These are phyloP conservation scores for Mycocentrospora acerina DNA, from an alignment of 2,329 filamentous ascomycete species.

Conservation along the genomic window DNA sequence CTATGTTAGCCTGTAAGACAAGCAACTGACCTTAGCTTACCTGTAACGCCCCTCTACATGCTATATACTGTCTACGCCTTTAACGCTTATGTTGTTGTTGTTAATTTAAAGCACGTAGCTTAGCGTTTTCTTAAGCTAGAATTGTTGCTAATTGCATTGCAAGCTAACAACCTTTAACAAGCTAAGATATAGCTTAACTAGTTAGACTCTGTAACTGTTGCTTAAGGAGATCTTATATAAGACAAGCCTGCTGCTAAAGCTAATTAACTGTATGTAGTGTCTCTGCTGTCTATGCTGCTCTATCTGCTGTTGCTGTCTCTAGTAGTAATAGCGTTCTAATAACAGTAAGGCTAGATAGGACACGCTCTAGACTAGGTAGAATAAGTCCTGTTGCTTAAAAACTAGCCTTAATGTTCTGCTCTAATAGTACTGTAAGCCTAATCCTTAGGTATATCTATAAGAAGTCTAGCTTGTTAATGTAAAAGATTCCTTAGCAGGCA, in stretches of 20 bases:
- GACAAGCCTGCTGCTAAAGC: constrained; percentile 21
- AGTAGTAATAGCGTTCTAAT: constrained; percentile 16
- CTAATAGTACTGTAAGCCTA: too few species aligned
- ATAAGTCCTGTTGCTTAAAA: constrained; percentile 12
- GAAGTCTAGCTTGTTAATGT: too few species aligned
- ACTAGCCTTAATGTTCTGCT: too few species aligned
- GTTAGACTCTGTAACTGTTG: constrained; percentile 18
- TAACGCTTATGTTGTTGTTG: constrained; percentile 3
- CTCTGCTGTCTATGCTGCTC: constrained; percentile 15
- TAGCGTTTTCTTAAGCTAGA: constrained; percentile 3
- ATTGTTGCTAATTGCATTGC: constrained; percentile 7
- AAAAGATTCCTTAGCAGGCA: too few species aligned
- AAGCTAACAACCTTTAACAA: constrained; percentile 16
- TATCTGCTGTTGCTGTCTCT: constrained; percentile 2
- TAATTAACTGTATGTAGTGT: constrained; percentile 15
- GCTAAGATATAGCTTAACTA: constrained; percentile 13
- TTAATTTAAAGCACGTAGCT: constrained; percentile 5
- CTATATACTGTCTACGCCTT: constrained; percentile 8
- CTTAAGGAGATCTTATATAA: constrained; percentile 9
- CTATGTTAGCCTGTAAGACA: too few species aligned
- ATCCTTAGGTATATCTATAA: too few species aligned
- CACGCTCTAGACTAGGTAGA: constrained; percentile 12
- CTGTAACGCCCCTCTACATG: too few species aligned
- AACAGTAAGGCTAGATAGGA: constrained; percentile 9
- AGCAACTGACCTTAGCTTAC: too few species aligned